These are phyloP conservation scores for Lachnellula arida DNA, from an alignment of 2,329 filamentous ascomycete species.

Conservation along the genomic window DNA sequence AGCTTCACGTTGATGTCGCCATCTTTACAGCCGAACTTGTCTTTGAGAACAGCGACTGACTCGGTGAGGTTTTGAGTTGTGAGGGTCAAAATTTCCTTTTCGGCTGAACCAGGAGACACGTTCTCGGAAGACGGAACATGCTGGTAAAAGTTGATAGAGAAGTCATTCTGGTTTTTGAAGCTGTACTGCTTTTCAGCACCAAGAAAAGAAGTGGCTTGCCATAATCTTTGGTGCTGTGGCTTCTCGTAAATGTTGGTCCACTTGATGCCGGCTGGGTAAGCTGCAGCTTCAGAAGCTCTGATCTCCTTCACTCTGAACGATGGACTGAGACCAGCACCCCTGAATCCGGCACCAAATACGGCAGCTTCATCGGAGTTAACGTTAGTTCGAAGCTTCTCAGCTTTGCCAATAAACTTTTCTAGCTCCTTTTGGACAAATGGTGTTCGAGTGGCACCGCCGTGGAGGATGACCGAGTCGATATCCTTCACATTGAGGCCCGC, in stretches of 20 bases:
- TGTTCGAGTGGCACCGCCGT: slow-evolving; percentile 84
- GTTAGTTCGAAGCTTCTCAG: slow-evolving; percentile 81
- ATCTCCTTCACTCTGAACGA: slow-evolving; percentile 99
- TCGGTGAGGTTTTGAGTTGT: slow-evolving; percentile 82
- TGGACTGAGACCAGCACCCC: slow-evolving; percentile 84
- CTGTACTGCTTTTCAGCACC: slow-evolving; percentile 79
- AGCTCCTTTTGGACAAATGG: slow-evolving; percentile 91
- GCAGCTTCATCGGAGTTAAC: slow-evolving; percentile 97
- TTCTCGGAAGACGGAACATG: slow-evolving; percentile 48
- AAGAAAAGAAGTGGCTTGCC: slow-evolving; percentile 69
- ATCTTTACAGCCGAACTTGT: slow-evolving; percentile 67
- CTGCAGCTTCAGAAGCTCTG: slow-evolving; percentile 68
- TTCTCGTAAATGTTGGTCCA: slow-evolving; percentile 68
- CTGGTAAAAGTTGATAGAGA: slow-evolving; percentile 76
- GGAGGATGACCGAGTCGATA: slow-evolving; percentile 85
- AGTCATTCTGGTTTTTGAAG: slow-evolving; percentile 77
- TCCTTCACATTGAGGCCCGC: slow-evolving; percentile 71
- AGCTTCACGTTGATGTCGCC: slow-evolving; percentile 78
- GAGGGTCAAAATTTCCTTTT: slow-evolving; percentile 61
- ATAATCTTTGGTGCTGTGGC: slow-evolving; percentile 74
- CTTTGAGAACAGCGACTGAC: slow-evolving; percentile 72
- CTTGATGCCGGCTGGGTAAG: slow-evolving; percentile 70
- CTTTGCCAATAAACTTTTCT: slow-evolving; percentile 65
- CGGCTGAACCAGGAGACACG: slow-evolving; percentile 39
- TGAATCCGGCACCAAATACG: slow-evolving; percentile 93